Evolutionary conservation across 2,329 filamentous ascomycete species (phyloP).

Genomic region (Kalmusia sp.): DNA sequence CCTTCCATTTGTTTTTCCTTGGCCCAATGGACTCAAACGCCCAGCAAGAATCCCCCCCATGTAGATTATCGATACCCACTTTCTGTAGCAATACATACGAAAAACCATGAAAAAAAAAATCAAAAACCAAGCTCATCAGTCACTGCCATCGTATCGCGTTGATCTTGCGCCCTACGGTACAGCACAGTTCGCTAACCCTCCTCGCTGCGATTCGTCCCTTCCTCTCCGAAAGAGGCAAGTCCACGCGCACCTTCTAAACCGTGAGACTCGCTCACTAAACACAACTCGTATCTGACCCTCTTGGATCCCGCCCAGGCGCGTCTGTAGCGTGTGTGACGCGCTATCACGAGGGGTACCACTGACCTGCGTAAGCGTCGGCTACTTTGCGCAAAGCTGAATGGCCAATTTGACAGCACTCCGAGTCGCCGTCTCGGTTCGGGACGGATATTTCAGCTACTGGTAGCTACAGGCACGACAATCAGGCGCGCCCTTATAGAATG

Average conservation of each 20-base stretch:
- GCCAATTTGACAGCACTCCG: neutral
- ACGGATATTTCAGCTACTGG: too few relatives aligned
- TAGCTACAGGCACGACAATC: too few relatives aligned
- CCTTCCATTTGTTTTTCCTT: too few relatives aligned
- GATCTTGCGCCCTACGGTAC: too few relatives aligned
- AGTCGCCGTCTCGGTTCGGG: conserved; percentile 1
- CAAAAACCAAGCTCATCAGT: neutral
- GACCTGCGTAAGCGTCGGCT: neutral
- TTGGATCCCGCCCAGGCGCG: too few relatives aligned
- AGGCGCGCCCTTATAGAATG: too few relatives aligned
- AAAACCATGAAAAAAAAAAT: too few relatives aligned
- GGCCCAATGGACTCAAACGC: too few relatives aligned
- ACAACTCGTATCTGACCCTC: too few relatives aligned
- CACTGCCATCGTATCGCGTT: neutral
- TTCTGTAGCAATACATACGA: too few relatives aligned
- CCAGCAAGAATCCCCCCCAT: too few relatives aligned
- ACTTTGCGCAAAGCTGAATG: neutral
- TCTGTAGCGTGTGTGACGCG: neutral
- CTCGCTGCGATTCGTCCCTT: neutral
- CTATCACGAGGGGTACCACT: neutral
- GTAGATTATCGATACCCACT: conserved; percentile 1
- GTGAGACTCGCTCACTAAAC: neutral
- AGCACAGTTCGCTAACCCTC: neutral
- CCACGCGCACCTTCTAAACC: neutral
- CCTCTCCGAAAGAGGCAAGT: neutral